phyloP scores from a whole-genome alignment of 75 land plant genomes.

The Picea glauca region DNA sequence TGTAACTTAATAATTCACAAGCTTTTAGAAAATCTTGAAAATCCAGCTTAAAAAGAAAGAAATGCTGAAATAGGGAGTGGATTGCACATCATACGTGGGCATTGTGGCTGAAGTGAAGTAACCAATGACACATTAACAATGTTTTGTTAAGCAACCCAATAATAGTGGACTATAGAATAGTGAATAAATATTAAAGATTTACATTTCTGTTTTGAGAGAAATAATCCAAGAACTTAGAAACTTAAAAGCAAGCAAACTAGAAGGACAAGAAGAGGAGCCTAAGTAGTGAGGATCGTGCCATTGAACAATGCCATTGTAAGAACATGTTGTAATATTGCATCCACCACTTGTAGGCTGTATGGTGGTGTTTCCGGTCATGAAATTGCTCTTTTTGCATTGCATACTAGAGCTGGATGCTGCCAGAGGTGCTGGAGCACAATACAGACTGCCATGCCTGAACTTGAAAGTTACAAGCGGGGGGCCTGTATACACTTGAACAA shows the following conservation, averaged over 20 bases:
- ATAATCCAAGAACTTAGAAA: not conserved
- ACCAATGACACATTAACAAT: slow-evolving; percentile 9
- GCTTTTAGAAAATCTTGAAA: not conserved
- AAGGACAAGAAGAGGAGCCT: slow-evolving; percentile 8
- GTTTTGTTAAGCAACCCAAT: too few relatives aligned
- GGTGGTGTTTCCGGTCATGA: slow-evolving; percentile 51
- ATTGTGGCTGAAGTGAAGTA: slow-evolving; percentile 55
- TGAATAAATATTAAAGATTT: not conserved
- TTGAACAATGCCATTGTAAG: slow-evolving; percentile 53
- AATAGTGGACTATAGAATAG: too few relatives aligned
- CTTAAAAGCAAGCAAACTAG: not conserved
- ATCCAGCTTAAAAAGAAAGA: not conserved
- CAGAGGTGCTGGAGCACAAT: slow-evolving; percentile 60
- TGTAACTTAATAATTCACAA: not conserved
- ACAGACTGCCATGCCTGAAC: slow-evolving; percentile 35
- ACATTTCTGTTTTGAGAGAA: not conserved
- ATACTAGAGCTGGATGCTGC: slow-evolving; percentile 73
- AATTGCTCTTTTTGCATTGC: slow-evolving; percentile 62
- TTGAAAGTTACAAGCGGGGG: too few relatives aligned
- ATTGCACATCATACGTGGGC: slow-evolving; percentile 40
- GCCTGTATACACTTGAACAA: too few relatives aligned
- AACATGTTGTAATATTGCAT: slow-evolving; percentile 73
- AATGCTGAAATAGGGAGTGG: not conserved
- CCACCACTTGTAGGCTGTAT: slow-evolving; percentile 45
- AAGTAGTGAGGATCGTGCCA: slow-evolving; percentile 49